Percentiles rank a stretch among this genome's conserved stretches.
Evolutionary conservation across 768 basidiomycete genomes (phyloP).

Genomic region (Coprinopsis cinerea): DNA sequence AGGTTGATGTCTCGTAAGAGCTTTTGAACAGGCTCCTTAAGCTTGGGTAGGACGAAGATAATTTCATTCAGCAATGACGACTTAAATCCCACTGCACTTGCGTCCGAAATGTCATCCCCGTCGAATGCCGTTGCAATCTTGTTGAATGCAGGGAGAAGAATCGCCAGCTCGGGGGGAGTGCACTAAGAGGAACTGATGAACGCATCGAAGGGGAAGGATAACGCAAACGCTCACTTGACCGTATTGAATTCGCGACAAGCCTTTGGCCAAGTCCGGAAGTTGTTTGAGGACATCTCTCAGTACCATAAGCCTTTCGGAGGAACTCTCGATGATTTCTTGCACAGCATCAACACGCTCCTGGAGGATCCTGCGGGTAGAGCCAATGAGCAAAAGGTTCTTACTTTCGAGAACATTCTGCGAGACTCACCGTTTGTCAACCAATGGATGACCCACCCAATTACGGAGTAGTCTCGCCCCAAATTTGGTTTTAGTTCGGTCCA

Average conservation of each 20-base stretch:
- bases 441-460: conserved; percentile 82
- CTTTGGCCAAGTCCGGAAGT: conserved; percentile 84
- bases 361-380: conserved; percentile 44
- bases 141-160: conserved; percentile 69
- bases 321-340: conserved; percentile 66
- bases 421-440: conserved; percentile 62
- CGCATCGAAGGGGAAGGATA: neutral
- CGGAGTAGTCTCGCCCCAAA: conserved; percentile 84
- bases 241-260: conserved; percentile 85
- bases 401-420: conserved; percentile 3
- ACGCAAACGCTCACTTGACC: conserved; percentile 59
- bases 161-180: conserved; percentile 74
- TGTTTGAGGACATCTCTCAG: conserved; percentile 66
- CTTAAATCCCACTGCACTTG: conserved; percentile 48
- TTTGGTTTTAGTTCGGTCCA: conserved; percentile 82
- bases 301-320: conserved; percentile 55
- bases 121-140: conserved; percentile 64
- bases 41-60: conserved; percentile 57
- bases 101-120: conserved; percentile 27
- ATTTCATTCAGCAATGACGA: conserved; percentile 68
- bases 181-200: conserved; percentile 39
- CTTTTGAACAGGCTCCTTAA: conserved; percentile 47
- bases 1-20: conserved; percentile 54
- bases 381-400: neutral
- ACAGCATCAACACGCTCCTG: conserved; percentile 79